Conservation (phyloP, 352 stramenopile genomes). For the Globisporangium polare region DNA sequence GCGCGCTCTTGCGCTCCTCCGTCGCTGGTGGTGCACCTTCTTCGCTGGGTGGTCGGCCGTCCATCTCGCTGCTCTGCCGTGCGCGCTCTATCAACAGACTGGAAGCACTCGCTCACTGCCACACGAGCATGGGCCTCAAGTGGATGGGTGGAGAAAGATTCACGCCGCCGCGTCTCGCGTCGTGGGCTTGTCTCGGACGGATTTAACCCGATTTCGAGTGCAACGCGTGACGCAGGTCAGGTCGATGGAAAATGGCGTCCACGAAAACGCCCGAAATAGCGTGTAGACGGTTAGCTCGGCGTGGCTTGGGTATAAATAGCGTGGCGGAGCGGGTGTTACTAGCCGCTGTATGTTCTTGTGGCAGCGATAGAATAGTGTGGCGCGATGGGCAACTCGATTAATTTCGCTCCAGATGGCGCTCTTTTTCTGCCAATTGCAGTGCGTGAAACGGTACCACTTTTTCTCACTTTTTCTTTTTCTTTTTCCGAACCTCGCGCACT, state of each 20-base stretch:
- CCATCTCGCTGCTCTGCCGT: neutral
- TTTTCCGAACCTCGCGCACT: neutral
- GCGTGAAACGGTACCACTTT: neutral
- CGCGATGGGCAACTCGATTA: too few relatives aligned
- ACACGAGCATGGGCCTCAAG: neutral
- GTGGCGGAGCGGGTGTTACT: too few relatives aligned
- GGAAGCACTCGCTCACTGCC: too few relatives aligned
- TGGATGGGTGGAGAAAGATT: neutral
- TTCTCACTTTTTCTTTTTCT: neutral
- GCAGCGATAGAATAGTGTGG: too few relatives aligned
- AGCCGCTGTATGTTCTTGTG: too few relatives aligned
- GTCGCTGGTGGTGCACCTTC: neutral
- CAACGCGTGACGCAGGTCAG: constrained; percentile 3
- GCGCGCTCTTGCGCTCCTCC: constrained; percentile 8
- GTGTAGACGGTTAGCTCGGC: too few relatives aligned
- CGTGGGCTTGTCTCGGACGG: neutral
- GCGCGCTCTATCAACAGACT: neutral
- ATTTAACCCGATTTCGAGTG: neutral
- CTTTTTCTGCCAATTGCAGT: neutral
- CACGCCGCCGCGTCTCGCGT: neutral
- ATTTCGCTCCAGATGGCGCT: too few relatives aligned
- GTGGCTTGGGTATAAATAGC: too few relatives aligned
- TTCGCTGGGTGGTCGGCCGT: neutral
- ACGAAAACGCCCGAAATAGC: neutral
- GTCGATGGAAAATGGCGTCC: neutral